Conservation (phyloP, 2,329 filamentous ascomycete species). For the Trichoderma lentiforme region DNA sequence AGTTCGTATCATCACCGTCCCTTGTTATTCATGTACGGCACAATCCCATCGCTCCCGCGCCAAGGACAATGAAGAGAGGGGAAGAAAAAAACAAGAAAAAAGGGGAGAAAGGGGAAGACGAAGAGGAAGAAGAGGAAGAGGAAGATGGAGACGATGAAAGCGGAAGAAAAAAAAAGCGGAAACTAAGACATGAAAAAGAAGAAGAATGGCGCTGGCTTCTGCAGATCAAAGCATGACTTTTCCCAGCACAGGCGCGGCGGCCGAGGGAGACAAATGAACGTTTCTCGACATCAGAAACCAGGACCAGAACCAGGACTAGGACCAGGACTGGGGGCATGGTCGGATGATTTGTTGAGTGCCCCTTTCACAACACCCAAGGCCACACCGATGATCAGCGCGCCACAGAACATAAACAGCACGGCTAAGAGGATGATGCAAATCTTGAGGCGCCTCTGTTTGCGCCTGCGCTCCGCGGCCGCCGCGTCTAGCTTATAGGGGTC, state of each 20-base stretch:
- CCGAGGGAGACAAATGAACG: neutral
- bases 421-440: constrained; percentile 25
- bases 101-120: too few relatives aligned
- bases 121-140: neutral
- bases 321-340: neutral
- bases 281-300: neutral
- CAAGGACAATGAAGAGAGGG: neutral
- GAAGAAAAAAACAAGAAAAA: neutral
- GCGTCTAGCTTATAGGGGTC: constrained; percentile 25
- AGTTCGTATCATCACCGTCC: neutral
- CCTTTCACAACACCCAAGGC: constrained; percentile 27
- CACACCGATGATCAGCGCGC: constrained; percentile 28
- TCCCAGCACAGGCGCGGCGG: neutral
- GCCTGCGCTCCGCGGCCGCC: constrained; percentile 23
- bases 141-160: neutral
- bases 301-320: neutral
- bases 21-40: neutral
- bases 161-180: neutral
- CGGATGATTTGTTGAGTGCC: neutral
- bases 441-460: constrained; percentile 21
- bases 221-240: neutral
- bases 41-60: neutral
- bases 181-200: neutral
- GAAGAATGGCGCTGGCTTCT: neutral
- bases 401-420: constrained; percentile 25